Evolutionary conservation across 2,329 filamentous ascomycete species (phyloP), one percentile per base, ranked within the genome.

Genomic region (Cladosporium velox): DNA sequence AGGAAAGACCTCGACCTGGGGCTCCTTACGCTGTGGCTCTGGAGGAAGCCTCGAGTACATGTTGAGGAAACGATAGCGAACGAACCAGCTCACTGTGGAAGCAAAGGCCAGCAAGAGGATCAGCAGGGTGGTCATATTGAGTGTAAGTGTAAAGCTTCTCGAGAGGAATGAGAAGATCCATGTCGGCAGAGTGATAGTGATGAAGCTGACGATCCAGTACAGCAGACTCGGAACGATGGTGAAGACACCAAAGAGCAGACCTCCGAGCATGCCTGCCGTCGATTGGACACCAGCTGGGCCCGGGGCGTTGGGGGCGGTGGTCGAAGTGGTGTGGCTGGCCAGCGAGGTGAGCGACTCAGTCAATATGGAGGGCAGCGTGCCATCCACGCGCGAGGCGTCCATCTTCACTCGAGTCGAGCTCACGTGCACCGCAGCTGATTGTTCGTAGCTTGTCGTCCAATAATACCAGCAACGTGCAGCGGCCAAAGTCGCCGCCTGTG

Each of bases 111-210:
- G 84, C 66, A 92, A 75, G 65, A 98, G 92, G 71, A 98, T 81
- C 78, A 96, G 88, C 88, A 99, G 80, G 21, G 95, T 99, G 24
- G 94, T 98, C 72, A 95, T 94, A 77, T 98, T 98, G 93, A 99
- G 96, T 12, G 95, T 99, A 75, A 99, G 92, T 0, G 95, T 99
- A 82, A 96, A 83, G 78, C 91, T 97, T 70, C 92, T 94, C 6
- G 93, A 97, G 75, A 97, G 92, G 68, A 97, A 83, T 6, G 89
- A 91, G 77, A 96, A 99, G 21, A 98, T 86, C 79, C 95, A 88
- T 77, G 92, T 92, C 52, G 95, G 95, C 67, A 97, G 78, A 18
- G 92, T 96, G 71, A 98, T 93, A 30, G 94, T 96, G 21, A 89
- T 86, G 74, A 97, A 91, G 68, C 91, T 92, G 71, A 97, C 87